These are phyloP conservation scores for Millerozyma miso DNA, from an alignment of 805 yeast genomes.

Conservation along the genomic window DNA sequence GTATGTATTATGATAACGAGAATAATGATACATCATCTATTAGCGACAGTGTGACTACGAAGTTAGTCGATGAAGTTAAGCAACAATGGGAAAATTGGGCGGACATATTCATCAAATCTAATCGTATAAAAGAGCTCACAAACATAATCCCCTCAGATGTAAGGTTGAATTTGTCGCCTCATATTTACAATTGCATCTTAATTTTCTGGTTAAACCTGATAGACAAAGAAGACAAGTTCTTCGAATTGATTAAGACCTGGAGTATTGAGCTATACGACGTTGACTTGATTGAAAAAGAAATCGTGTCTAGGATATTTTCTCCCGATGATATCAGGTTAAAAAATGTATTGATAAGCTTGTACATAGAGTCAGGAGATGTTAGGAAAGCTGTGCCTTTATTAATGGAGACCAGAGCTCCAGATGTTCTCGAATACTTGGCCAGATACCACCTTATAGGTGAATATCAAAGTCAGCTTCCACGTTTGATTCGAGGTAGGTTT, in stretches of 20 bases:
- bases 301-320: slow-evolving; percentile 46
- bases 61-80: slow-evolving; percentile 19
- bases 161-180: slow-evolving; percentile 26
- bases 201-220: slow-evolving; percentile 40
- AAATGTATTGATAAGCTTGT: slow-evolving; percentile 46
- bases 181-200: slow-evolving; percentile 42
- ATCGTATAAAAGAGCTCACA: slow-evolving; percentile 45
- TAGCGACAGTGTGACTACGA: slow-evolving; percentile 14
- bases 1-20: slow-evolving; percentile 10
- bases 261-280: slow-evolving; percentile 49
- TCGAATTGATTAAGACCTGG: slow-evolving; percentile 55
- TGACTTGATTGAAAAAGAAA: slow-evolving; percentile 34
- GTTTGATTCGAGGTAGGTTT: slow-evolving; percentile 43
- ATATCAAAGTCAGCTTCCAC: slow-evolving; percentile 47
- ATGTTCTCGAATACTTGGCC: slow-evolving; percentile 55
- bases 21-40: background rate
- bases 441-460: slow-evolving; percentile 58
- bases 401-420: slow-evolving; percentile 49
- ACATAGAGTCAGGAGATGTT: slow-evolving; percentile 55
- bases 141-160: slow-evolving; percentile 51
- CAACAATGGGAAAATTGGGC: slow-evolving; percentile 66
- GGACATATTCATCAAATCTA: slow-evolving; percentile 45
- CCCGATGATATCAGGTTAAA: slow-evolving; percentile 26
- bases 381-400: slow-evolving; percentile 62
- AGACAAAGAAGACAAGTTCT: slow-evolving; percentile 20